Base-by-base conservation (phyloP, 2,329 filamentous ascomycete genomes). In the Shiraia bambusicola region DNA sequence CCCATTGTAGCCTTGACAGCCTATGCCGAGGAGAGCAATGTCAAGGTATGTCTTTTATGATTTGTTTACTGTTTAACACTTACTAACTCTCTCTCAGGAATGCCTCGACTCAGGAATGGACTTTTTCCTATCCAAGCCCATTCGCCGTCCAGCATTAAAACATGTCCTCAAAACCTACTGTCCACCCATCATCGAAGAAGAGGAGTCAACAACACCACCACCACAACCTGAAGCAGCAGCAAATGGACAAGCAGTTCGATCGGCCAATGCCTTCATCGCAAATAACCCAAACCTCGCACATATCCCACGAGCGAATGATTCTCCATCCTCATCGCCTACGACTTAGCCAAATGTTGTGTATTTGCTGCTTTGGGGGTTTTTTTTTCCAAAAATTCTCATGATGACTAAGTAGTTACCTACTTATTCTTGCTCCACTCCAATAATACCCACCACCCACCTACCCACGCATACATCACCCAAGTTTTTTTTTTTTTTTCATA, bases 1-100 rank as follows among this genome's bases (percentile, higher is more conserved):
- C 91, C 91, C 0, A 95, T 96, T 47, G 89, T 96, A 11, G 91
- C 91, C 0, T 72, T 96, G 31, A 95, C 90, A 9, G 91, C 91
- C 12, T 95, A 95, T 59, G 84, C 88, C 0, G 90, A 95, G 61
- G 90, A 95, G 65, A 89, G 84, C 68, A 95, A 95, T 58, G 82
- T 91, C 31, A 86, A 84, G 67, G 87, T 91, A 63, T 88, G 87
- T 45, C 14, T 3, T 27, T 12, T 25, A 4, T 7, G 3, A 11
- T 9, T 11, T 15, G 30, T 7, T n/a, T 1, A 19, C 15, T 4
- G 9, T 11, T 16, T 25, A 14, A 6, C 6, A 31, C 8, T 28
- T 32, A 15, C 50, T 60, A 46, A 60, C 33, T n/a, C 8, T 3
- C 4, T 24, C 36, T 5, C 61, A 71, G 46, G 70, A 75, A 50